These are phyloP conservation scores for Exserohilum turcica DNA, from an alignment of 2,329 filamentous ascomycete species.

Conservation along the genomic window DNA sequence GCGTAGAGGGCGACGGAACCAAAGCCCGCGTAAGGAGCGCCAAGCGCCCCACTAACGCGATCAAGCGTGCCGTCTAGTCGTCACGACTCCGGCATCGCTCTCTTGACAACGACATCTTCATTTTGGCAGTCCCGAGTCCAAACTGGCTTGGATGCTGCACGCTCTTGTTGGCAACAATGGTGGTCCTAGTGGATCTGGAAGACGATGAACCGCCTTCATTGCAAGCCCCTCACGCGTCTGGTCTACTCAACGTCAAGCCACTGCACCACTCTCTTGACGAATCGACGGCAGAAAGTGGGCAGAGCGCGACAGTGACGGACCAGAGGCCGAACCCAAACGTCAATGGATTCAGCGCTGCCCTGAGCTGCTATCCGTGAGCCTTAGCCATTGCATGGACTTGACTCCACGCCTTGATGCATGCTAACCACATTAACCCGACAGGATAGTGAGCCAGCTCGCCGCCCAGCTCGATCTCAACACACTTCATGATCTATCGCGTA, in stretches of 20 bases:
- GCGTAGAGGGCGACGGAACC: slow-evolving; percentile 1
- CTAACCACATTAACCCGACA: slow-evolving; percentile 51
- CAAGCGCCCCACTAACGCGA: slow-evolving; percentile 22
- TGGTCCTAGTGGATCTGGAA: slow-evolving; percentile 52
- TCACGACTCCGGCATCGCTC: slow-evolving; percentile 30
- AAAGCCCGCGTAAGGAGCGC: slow-evolving; percentile 14
- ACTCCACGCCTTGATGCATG: slow-evolving; percentile 33
- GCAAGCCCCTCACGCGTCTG: slow-evolving; percentile 26
- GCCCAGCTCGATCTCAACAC: slow-evolving; percentile 83
- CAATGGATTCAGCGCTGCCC: slow-evolving; percentile 65
- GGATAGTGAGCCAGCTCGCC: slow-evolving; percentile 76
- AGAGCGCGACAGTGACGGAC: slow-evolving; percentile 25
- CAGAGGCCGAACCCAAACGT: slow-evolving; percentile 57
- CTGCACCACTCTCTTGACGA: slow-evolving; percentile 33
- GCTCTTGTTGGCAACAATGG: slow-evolving; percentile 42
- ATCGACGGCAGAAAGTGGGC: slow-evolving; percentile 7
- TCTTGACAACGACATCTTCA: slow-evolving; percentile 3
- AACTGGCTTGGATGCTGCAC: slow-evolving; percentile 38
- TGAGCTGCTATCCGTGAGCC: slow-evolving; percentile 72
- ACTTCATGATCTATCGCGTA: slow-evolving; percentile 79
- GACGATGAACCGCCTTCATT: slow-evolving; percentile 44
- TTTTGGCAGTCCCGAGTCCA: slow-evolving; percentile 7
- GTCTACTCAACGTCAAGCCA: slow-evolving; percentile 32
- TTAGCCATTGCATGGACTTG: slow-evolving; percentile 41
- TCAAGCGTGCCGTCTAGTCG: slow-evolving; percentile 15